Base-by-base conservation (phyloP, 176 grass and related monocot species). In the Metroxylon sagu region DNA sequence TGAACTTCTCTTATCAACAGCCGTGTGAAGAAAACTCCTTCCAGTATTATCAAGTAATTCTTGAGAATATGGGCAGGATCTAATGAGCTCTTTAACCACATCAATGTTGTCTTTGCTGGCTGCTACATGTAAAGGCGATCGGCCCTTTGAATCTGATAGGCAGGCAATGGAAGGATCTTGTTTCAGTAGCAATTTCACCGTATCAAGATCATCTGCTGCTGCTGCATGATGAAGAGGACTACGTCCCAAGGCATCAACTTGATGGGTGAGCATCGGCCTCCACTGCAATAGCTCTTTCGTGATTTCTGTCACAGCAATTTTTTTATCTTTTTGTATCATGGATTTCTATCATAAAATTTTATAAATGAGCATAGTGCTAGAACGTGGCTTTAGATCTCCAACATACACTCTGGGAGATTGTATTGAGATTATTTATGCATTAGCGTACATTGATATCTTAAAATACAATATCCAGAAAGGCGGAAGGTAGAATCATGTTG, bases 221-320 rank as follows among this genome's bases (percentile, higher is more conserved):
- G 80, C 82, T 58, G 85, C 71, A 53, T 89, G 89, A 57, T 95
- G 85, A 71, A 95, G 80, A 66, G 86, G 77, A 69, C 73, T 74
- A 59, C 85, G 86, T 48, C 68, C 64, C 17, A 58, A 60, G 49
- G 72, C 56, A 48, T 95, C 90, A 72, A 67, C 50, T 72, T 68
- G 58, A 67, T 65, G 86, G 49, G 66, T 17, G 27, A 75, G 74
- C 48, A 30, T 8, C 27, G 65, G 31, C 2, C 79, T 79, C 74
- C 80, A 84, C n/a, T 68, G 29, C 52, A 89, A 54, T 73, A 86
- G 70, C 65, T 60, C 28, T 61, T 49, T 25, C 14, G 83, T 68
- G 66, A 84, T 95, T 67, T 78, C 90, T 95, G 43, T 80, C 65
- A 53, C 26, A 58, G 29, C 19, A 62, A 26, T 56, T 53, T 29